Percentiles rank a stretch among this genome's conserved stretches.
Evolutionary conservation across 1,284 basidiomycete species (phyloP).

Genomic region (Apiotrichum sp.): DNA sequence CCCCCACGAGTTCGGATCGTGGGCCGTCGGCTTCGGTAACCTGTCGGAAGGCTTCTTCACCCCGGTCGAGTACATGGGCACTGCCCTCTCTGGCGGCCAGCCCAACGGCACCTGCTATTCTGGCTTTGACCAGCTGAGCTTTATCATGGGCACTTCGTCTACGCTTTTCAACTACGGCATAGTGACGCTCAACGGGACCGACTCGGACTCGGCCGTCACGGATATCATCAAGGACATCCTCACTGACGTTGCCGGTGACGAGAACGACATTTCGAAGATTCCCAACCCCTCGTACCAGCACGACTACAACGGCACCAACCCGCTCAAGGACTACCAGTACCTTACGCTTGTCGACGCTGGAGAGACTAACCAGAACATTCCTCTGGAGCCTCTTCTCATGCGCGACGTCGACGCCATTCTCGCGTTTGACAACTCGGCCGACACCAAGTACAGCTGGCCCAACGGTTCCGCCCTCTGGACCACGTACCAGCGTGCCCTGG

Average conservation of each 20-base stretch:
- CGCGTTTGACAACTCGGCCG: constrained; percentile 53
- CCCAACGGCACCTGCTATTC: constrained; percentile 41
- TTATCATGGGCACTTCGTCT: constrained; percentile 47
- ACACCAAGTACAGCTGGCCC: constrained; percentile 51
- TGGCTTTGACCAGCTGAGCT: constrained; percentile 47
- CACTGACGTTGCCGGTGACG: constrained; percentile 29
- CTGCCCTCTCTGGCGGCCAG: constrained; percentile 33
- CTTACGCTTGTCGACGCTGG: constrained; percentile 51
- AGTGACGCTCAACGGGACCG: constrained; percentile 30
- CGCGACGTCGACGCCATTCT: constrained; percentile 52
- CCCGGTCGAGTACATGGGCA: constrained; percentile 43
- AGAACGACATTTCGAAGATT: constrained; percentile 48
- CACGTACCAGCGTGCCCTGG: constrained; percentile 31
- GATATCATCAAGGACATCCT: constrained; percentile 35
- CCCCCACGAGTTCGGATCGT: constrained; percentile 50
- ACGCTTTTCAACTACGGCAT: constrained; percentile 41
- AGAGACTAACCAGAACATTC: constrained; percentile 50
- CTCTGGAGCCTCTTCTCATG: constrained; percentile 51
- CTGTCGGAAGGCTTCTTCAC: constrained; percentile 44
- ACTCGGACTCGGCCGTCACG: constrained; percentile 33
- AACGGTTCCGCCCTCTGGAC: constrained; percentile 50
- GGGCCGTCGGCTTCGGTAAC: constrained; percentile 41
- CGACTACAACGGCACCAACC: constrained; percentile 35
- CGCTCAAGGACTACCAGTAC: constrained; percentile 32
- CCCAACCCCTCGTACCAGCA: constrained; percentile 46